phyloP scores from a whole-genome alignment of 129 eudicot species.

The Pittosporum tobira region DNA sequence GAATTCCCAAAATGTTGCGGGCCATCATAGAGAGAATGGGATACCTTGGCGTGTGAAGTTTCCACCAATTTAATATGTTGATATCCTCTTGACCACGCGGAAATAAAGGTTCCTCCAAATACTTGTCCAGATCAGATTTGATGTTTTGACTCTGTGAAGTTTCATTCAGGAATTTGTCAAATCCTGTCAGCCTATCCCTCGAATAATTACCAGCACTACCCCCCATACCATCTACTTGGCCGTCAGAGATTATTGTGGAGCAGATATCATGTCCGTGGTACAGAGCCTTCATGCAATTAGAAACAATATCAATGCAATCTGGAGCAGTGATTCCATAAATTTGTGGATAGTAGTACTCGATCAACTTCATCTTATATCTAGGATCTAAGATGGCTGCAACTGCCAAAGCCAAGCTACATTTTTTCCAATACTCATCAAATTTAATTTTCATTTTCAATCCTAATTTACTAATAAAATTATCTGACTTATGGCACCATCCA shows the following conservation, averaged over 20 bases:
- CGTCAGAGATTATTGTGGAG: conserved; percentile 47
- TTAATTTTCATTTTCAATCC: conserved; percentile 70
- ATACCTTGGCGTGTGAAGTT: conserved; percentile 84
- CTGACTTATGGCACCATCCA: conserved; percentile 82
- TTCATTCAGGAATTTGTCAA: conserved; percentile 71
- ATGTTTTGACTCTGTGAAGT: conserved; percentile 64
- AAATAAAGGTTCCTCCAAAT: conserved; percentile 84
- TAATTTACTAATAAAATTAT: conserved; percentile 48
- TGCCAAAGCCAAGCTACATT: conserved; percentile 85
- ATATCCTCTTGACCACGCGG: conserved; percentile 80
- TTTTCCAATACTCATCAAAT: conserved; percentile 94
- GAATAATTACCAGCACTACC: conserved; percentile 25
- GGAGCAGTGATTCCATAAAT: conserved; percentile 61
- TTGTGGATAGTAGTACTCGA: conserved; percentile 84
- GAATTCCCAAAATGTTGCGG: conserved; percentile 70
- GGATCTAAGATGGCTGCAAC: conserved; percentile 87
- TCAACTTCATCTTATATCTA: conserved; percentile 73
- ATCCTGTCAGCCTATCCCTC: conserved; percentile 60
- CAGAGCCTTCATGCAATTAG: conserved; percentile 77
- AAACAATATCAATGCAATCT: conserved; percentile 67
- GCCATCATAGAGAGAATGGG: conserved; percentile 94
- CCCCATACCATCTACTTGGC: conserved; percentile 31
- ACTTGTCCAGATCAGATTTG: conserved; percentile 78
- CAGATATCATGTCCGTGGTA: conserved; percentile 67
- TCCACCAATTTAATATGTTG: conserved; percentile 82